Percentiles rank a stretch among this genome's conserved stretches.
Conservation (phyloP, 257 asterid genomes). For the Henckelia pumila region DNA sequence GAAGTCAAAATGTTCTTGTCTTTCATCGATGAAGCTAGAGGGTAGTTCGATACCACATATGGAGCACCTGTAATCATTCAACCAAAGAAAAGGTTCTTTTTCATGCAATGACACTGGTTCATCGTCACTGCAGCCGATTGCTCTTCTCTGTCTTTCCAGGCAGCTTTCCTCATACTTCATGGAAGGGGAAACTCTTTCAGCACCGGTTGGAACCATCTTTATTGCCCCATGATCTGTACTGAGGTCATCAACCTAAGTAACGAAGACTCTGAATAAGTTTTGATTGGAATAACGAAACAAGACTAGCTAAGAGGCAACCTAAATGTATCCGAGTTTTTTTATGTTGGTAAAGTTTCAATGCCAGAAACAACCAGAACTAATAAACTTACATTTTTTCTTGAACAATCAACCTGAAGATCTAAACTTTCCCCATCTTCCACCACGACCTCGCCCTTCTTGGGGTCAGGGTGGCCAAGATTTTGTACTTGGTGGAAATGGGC, state of each 20-base stretch:
- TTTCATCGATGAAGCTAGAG: conserved; percentile 69
- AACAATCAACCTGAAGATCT: conserved; percentile 28
- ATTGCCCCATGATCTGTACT: conserved; percentile 21
- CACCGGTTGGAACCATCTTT: conserved; percentile 17
- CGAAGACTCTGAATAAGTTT: background rate
- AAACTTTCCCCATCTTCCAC: conserved; percentile 29
- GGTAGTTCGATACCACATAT: conserved; percentile 81
- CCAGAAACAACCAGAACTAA: background rate
- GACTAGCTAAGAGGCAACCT: background rate
- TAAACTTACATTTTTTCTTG: conserved; percentile 33
- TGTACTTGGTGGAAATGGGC: conserved; percentile 29
- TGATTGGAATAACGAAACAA: conserved; percentile 3
- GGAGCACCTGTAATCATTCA: conserved; percentile 77
- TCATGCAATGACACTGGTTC: conserved; percentile 34
- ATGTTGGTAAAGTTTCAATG: background rate
- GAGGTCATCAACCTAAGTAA: conserved; percentile 37
- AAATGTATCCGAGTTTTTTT: too few species aligned
- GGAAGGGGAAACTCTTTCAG: conserved; percentile 25
- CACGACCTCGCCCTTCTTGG: conserved; percentile 21
- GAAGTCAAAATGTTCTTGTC: conserved; percentile 91
- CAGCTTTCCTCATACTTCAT: conserved; percentile 30
- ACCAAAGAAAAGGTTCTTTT: conserved; percentile 48
- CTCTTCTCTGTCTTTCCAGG: conserved; percentile 19
- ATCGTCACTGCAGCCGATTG: conserved; percentile 16
- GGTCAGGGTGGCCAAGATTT: conserved; percentile 29